Evolutionary conservation across 768 basidiomycete species (phyloP).

Genomic region (Collybia mongolica): DNA sequence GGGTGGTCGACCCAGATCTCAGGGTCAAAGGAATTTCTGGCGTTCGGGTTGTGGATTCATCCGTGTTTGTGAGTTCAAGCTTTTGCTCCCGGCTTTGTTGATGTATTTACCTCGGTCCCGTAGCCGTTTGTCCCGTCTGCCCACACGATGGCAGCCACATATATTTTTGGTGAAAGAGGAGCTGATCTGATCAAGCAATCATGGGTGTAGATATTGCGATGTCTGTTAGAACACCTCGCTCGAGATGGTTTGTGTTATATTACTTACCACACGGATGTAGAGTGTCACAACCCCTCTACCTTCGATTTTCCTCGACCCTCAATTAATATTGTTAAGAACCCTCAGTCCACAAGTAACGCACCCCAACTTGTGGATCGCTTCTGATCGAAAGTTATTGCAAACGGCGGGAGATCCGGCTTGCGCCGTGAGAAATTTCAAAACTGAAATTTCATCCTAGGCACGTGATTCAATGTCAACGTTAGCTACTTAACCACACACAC

Average conservation of each 20-base stretch:
- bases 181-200: conserved; percentile 24
- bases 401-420: too few species aligned
- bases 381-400: too few species aligned
- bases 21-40: conserved; percentile 26
- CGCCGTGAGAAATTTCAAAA: too few species aligned
- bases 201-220: neutral
- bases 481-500: too few species aligned
- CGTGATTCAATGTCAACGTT: too few species aligned
- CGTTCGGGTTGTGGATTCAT: conserved; percentile 30
- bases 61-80: conserved; percentile 13
- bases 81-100: neutral
- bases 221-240: neutral
- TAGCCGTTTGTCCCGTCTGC: conserved; percentile 23
- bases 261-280: neutral
- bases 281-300: neutral
- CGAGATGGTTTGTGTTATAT: neutral
- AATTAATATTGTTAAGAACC: too few species aligned
- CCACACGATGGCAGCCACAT: conserved; percentile 26
- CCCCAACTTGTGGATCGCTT: too few species aligned
- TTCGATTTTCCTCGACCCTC: neutral
- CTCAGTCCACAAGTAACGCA: too few species aligned
- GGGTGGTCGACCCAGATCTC: conserved; percentile 29
- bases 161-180: conserved; percentile 28
- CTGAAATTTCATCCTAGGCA: too few species aligned
- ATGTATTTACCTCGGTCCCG: neutral